phyloP scores from a whole-genome alignment of 2,329 filamentous ascomycete species.

The Teratosphaeria epicoccoides region DNA sequence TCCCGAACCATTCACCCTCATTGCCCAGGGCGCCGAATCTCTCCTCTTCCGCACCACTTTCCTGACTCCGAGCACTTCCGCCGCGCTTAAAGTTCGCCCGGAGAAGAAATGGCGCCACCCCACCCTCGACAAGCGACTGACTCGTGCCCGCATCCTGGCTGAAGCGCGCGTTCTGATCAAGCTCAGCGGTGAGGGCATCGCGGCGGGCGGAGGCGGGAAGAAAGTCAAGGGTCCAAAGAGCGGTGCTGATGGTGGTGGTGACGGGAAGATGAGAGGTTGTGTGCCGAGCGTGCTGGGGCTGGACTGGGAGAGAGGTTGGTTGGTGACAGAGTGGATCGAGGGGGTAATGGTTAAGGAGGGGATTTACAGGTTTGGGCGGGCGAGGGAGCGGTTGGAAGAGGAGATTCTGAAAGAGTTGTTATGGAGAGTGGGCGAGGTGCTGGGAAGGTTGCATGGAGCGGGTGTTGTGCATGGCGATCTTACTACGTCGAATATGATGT shows the following conservation, averaged over 20 bases:
- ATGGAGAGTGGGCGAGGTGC: conserved; percentile 25
- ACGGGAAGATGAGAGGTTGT: conserved; percentile 1
- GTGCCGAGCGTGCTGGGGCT: conserved; percentile 72
- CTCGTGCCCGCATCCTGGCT: conserved; percentile 73
- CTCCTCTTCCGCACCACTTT: conserved; percentile 83
- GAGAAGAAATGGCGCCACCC: conserved; percentile 88
- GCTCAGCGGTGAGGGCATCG: conserved; percentile 65
- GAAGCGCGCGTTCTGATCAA: conserved; percentile 79
- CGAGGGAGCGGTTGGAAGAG: conserved; percentile 16
- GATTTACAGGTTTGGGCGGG: conserved; percentile 40
- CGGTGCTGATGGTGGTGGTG: neutral
- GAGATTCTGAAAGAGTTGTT: conserved; percentile 20
- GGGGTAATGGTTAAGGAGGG: conserved; percentile 57
- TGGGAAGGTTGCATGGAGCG: conserved; percentile 56
- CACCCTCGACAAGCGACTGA: conserved; percentile 75
- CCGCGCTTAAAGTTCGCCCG: conserved; percentile 83
- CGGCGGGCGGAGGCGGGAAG: neutral
- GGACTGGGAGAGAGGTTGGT: conserved; percentile 55
- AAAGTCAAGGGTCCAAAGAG: conserved; percentile 5
- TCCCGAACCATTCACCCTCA: conserved; percentile 50
- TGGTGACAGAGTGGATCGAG: conserved; percentile 76
- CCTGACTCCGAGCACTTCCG: conserved; percentile 54
- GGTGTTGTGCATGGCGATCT: conserved; percentile 90
- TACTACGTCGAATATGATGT: conserved; percentile 95
- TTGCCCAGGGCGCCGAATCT: conserved; percentile 91